Percentiles rank a stretch among this genome's conserved stretches.
phyloP scores from a whole-genome alignment of 2,329 filamentous ascomycete genomes.

The Pseudonectria buxi region DNA sequence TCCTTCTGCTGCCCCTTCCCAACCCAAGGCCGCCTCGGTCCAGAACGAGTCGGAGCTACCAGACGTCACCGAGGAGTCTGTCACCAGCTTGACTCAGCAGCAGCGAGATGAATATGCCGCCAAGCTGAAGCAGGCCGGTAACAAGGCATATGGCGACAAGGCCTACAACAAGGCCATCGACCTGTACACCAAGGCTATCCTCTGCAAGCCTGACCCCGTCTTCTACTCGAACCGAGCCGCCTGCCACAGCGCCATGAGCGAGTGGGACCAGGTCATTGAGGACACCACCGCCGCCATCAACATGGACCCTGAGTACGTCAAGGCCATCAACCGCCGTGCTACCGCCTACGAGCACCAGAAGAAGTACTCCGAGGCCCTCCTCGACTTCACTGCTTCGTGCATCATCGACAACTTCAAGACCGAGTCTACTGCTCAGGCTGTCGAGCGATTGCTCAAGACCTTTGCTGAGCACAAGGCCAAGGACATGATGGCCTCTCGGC shows the following conservation, averaged over 20 bases:
- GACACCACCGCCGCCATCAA: constrained; percentile 92
- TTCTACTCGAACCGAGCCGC: constrained; percentile 99
- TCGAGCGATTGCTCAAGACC: constrained; percentile 92
- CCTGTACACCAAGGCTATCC: constrained; percentile 89
- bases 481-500: constrained; percentile 78
- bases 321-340: constrained; percentile 92
- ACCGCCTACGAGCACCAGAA: constrained; percentile 93
- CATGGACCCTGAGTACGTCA: constrained; percentile 93
- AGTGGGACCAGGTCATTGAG: constrained; percentile 95
- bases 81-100: constrained; percentile 46
- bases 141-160: constrained; percentile 92
- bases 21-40: constrained; percentile 44
- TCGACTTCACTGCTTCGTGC: constrained; percentile 97
- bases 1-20: constrained; percentile 26
- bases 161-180: constrained; percentile 91
- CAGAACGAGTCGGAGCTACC: constrained; percentile 63
- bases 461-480: constrained; percentile 93
- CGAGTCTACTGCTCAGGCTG: constrained; percentile 77
- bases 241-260: constrained; percentile 86
- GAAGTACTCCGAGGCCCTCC: constrained; percentile 85
- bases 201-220: constrained; percentile 95
- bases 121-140: constrained; percentile 90
- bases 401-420: constrained; percentile 98
- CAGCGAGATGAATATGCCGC: constrained; percentile 81
- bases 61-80: constrained; percentile 54